Evolutionary conservation across 2,329 filamentous ascomycete genomes (phyloP), one percentile per base, ranked within the genome.

Genomic region (Spiromastix sp.): DNA sequence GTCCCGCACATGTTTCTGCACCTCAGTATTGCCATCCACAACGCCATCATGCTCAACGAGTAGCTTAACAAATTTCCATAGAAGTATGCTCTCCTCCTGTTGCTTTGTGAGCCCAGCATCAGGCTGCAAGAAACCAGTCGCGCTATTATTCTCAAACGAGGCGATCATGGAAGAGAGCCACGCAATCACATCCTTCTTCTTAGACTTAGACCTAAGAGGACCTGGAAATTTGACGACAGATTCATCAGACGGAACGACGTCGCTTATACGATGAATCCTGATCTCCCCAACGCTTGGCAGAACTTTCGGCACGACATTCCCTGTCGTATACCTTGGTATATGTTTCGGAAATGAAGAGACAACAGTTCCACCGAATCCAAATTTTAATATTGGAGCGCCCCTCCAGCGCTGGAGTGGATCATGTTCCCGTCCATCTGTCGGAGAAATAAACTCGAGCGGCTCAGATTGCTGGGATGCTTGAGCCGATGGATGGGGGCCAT

Each of bases 341-440:
- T 89, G 81, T 54, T 83, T 86, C 0, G 93, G 91, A 50, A 96
- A 95, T 28, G 79, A 85, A 1, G 82, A 86, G 2, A 93, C 70
- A 8, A 95, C 65, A 2, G 75, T 74, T 9, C 91, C 91, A 13
- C 86, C 87, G 32, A 93, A 77, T 2, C 85, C 86, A 80, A 93
- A 98, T 1, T 74, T 74, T 50, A 96, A 80, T 9, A 94, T 72
- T 0, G 93, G 91, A 9, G 76, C 73, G 3, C 93, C 93, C 60
- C 82, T 86, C 91, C 91, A 98, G 45, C 91, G 72, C 54, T 93
- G 73, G 5, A 98, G 65, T 2, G 79, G 77, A 60, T 98, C 91
- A 12, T 76, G 61, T 49, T 67, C 63, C 24, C 66, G 66, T 30
- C 72, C 73, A 44, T 68, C 74, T 31, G 61, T 62, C 3, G 75